Base-by-base conservation (phyloP, 1,139 yeast species). In the Yamadazyma friedrichii region DNA sequence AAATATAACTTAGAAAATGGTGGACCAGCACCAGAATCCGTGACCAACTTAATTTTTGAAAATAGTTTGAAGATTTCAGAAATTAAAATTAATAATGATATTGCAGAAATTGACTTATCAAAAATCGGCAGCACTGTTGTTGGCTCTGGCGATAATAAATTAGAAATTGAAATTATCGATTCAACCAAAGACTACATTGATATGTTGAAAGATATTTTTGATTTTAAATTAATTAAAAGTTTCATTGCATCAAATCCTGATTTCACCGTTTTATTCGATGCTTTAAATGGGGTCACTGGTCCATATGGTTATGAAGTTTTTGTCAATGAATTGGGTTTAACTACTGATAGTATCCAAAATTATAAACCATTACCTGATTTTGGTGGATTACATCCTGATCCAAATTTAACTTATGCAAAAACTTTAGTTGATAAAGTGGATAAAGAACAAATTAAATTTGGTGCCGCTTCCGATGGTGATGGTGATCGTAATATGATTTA, bases 401-500 rank as follows among this genome's bases (percentile, higher is more conserved):
- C 98, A 50, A 93, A 93, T 66, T 78, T 93, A 63, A 91, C 98
- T 13, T 94, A 94, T 59, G 98, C 98, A 10, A 81, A 78, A 50
- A 80, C 95, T 11, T 74, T 93, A 50, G 98, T 93, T 24, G 86
- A 81, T 39, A 77, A 79, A 51, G 98, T 93, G 11, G 97, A 93
- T 60, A 62, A 67, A 24, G 85, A 85, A 48, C 69, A 79, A 45
- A 86, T 91, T 52, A 88, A 94, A 8, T 91, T 93, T 64, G 98
- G 98, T 51, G 98, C 98, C 31, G 98, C 98, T 6, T 85, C 95
- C 13, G 98, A 93, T 61, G 98, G 98, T 64, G 98, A 93, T 59
- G 98, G 98, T 63, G 98, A 93, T 64, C 81, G 98, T 68, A 93
- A 93, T 65, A 93, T 93, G 98, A 94, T 93, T 56, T 93, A 93